Evolutionary conservation across 345 rosid species (phyloP).

Genomic region (Eutrema yunnanense): DNA sequence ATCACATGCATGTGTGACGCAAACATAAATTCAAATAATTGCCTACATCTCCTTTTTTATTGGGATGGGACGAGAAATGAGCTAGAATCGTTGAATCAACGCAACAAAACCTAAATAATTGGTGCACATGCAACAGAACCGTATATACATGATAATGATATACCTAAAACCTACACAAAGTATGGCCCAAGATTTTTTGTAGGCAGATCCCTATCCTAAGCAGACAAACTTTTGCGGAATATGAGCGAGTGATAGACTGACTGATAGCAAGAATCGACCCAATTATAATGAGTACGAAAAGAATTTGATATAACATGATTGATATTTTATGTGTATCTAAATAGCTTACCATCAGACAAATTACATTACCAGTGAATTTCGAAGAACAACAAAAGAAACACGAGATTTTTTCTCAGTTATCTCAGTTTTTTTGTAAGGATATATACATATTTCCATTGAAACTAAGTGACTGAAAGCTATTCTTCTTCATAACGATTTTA

Average conservation of each 20-base stretch:
- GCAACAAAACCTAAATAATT: conserved; percentile 17
- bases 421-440: not conserved
- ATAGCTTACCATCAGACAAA: not conserved
- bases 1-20: conserved; percentile 19
- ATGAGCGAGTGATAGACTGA: not conserved
- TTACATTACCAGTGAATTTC: not conserved
- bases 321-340: not conserved
- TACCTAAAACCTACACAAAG: conserved; percentile 15
- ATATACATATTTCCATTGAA: not conserved
- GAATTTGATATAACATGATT: not conserved
- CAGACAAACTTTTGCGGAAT: not conserved
- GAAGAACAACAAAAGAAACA: too few species aligned
- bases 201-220: not conserved
- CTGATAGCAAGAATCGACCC: not conserved
- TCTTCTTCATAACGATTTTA: not conserved
- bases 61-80: conserved; percentile 17
- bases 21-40: conserved; percentile 15
- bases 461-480: not conserved
- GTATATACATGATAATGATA: not conserved
- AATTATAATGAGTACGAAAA: not conserved
- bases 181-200: conserved; percentile 3
- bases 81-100: conserved; percentile 2
- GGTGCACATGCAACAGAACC: conserved; percentile 12
- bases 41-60: not conserved
- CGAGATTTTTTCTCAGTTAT: not conserved